A percentile compares a stretch with the other conserved stretches of the same genome.
Conservation (phyloP, 192 early-diverging fungal species). For the Dissophora globulifera region DNA sequence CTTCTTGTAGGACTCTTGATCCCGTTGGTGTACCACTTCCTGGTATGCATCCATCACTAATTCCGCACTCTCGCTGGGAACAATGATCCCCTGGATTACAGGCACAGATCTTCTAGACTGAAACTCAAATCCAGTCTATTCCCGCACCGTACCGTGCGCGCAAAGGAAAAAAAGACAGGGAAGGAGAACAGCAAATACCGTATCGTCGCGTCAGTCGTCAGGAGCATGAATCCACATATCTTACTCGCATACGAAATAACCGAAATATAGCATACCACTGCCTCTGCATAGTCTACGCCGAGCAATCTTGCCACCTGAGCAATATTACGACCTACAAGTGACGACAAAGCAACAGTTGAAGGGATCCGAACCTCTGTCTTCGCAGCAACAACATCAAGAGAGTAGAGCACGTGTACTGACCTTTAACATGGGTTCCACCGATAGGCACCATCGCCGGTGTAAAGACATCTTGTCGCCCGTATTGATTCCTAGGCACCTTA, state of each 20-base stretch:
- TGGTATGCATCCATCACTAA: conserved; percentile 66
- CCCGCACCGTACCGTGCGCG: neutral
- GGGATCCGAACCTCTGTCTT: no score
- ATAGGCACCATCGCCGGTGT: conserved; percentile 84
- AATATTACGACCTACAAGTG: conserved; percentile 62
- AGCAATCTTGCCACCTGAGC: conserved; percentile 75
- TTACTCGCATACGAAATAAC: no score
- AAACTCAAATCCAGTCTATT: conserved; percentile 80
- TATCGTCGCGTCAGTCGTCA: neutral
- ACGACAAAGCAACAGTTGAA: neutral
- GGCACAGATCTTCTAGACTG: conserved; percentile 67
- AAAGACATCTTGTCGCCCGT: conserved; percentile 89
- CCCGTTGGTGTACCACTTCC: conserved; percentile 38
- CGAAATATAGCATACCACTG: conserved; percentile 75
- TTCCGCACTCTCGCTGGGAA: conserved; percentile 66
- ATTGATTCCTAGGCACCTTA: conserved; percentile 81
- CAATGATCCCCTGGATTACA: conserved; percentile 74
- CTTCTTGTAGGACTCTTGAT: conserved; percentile 50
- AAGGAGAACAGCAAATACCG: no score
- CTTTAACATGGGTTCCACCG: conserved; percentile 78
- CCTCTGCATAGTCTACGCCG: conserved; percentile 83
- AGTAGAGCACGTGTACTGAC: conserved; percentile 40
- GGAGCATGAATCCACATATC: no score
- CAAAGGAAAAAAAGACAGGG: neutral
- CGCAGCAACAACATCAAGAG: no score